Evolutionary conservation across 257 asterid genomes (phyloP), one percentile per base, ranked within the genome.

Genomic region (Ehretia macrophylla): DNA sequence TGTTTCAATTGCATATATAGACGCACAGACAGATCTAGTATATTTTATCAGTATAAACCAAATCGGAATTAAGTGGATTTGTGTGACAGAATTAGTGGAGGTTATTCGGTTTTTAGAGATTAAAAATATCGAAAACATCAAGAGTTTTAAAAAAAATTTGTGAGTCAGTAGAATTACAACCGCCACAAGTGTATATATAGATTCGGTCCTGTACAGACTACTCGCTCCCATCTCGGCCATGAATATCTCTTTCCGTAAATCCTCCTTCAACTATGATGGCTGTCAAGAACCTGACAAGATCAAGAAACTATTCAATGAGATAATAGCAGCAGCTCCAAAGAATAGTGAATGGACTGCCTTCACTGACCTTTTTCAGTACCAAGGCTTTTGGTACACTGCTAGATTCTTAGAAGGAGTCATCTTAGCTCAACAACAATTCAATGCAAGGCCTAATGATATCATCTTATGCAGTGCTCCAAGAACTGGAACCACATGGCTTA

Each of bases 401-500:
- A 16, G 1, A 4, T 17, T 37, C 44, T 51, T 61, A 1, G 48
- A 49, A 61, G 21, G 32, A 10, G 21, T 21, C 21, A n/a, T 61
- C 3, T 61, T 0, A 12, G 11, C 22, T 17, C 58, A 61, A 49
- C 20, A 61, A 50, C 37, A 61, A 12, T 55, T 55, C 59, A 14
- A 27, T 0, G 44, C 44, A n/a, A 10, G 8, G 10, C 59, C 59
- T 14, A 27, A 1, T n/a, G 59, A 55, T 55, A 55, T 55, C 12
- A 32, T 55, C 9, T n/a, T 55, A 55, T 55, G 59, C 39, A 55
- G 59, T n/a, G 10, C 44, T 14, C 59, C 59, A 4, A 55, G 22
- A 27, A 11, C 59, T 8, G 66, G 66, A 4, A 61, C 37, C 17
- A 61, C 66, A 48, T 61, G 66, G 66, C 66, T 61, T 20, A 61